Base-by-base conservation (phyloP, 768 basidiomycete genomes). In the Panellus pusillus region DNA sequence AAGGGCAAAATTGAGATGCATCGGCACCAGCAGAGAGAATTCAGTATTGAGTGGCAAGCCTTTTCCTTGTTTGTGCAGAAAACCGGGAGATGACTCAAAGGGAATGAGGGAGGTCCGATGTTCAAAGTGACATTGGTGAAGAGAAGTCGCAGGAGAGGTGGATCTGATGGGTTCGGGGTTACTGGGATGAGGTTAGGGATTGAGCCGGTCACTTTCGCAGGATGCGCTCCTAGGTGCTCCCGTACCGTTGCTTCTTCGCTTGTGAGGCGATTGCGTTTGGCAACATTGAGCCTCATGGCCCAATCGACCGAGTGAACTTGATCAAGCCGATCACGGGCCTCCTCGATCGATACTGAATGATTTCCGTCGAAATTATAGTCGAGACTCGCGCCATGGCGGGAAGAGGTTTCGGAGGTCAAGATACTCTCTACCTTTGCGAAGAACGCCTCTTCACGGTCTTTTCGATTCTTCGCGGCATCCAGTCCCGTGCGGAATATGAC, bases 361-460 rank as follows among this genome's bases (percentile, higher is more conserved):
- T 74, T 75, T 8, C 79, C 63, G 51, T 75, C 70, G 65, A 91
- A 91, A 53, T 81, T 80, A 64, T 84, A 91, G 41, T 84, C 83
- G 7, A 74, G 68, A 31, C 74, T 47, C 27, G 63, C 50, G 1
- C 63, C 50, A 4, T 64, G 41, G 9, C 66, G 60, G 9, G 64
- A 52, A 47, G 68, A 69, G 3, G 66, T 67, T 60, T 79, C 76
- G 39, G 75, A 70, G 9, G 72, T 68, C 41, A 73, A 57, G 51
- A 95, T 84, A 0, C 83, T 80, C n/a, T 79, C 78, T 14, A 86
- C 86, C 66, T 93, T 94, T 6, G 84, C 86, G 13, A 75, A 72
- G 67, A 96, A 96, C 1, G 89, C 91, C 29, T 86, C 83, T 52
- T 93, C 89, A 1, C 93, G 81, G 45, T 85, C 87, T 41, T 84